phyloP scores from a whole-genome alignment of 1,139 yeast species.

The Magnusiomyces ingens region DNA sequence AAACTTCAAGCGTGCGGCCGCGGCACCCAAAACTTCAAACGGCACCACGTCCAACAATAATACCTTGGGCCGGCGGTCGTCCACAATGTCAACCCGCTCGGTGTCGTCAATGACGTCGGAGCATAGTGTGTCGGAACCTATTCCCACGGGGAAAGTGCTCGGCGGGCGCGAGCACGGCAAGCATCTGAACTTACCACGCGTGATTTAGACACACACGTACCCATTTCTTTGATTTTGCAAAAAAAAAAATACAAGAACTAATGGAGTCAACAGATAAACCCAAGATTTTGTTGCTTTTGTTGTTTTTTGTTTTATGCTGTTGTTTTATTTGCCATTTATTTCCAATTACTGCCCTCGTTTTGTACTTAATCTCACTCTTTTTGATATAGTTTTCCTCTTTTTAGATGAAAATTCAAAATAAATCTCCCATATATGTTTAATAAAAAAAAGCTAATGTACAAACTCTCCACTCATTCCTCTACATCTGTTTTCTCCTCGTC shows the following conservation, averaged over 20 bases:
- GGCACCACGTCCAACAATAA: not conserved
- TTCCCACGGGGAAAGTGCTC: conserved; percentile 6
- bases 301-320: not conserved
- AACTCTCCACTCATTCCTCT: too few relatives aligned
- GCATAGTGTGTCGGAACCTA: conserved; percentile 13
- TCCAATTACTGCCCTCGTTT: not conserved
- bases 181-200: conserved; percentile 11
- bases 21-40: not conserved
- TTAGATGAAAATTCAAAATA: too few relatives aligned
- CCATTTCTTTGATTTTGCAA: too few relatives aligned
- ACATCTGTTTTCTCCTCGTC: too few relatives aligned
- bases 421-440: too few relatives aligned
- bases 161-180: conserved; percentile 10
- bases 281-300: not conserved
- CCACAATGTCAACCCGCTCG: conserved; percentile 4
- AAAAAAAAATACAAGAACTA: too few relatives aligned
- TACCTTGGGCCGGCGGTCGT: not conserved
- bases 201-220: not conserved
- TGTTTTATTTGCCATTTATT: too few relatives aligned
- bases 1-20: not conserved
- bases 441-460: too few relatives aligned
- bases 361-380: not conserved
- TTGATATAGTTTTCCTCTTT: not conserved
- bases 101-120: conserved; percentile 9
- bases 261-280: too few relatives aligned